Conservation (phyloP, 2,329 filamentous ascomycete species). For the Teratosphaeria nubilosa region DNA sequence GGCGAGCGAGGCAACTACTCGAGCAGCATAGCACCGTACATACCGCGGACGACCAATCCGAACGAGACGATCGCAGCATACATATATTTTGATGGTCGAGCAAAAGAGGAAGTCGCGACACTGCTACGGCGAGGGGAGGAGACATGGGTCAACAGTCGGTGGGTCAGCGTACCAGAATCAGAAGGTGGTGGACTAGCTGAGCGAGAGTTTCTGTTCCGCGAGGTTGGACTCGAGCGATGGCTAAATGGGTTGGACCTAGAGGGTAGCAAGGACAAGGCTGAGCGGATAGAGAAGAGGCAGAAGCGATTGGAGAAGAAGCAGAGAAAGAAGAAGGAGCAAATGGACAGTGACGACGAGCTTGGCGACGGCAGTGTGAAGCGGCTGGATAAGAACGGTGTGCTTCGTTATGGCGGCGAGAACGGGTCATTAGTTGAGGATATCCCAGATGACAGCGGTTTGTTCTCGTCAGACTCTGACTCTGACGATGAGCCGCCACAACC, state of each 20-base stretch:
- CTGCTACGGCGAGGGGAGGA: slow-evolving; percentile 85
- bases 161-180: slow-evolving; percentile 85
- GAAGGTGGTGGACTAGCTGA: slow-evolving; percentile 93
- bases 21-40: slow-evolving; percentile 67
- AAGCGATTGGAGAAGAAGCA: slow-evolving; percentile 64
- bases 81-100: slow-evolving; percentile 94
- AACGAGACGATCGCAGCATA: slow-evolving; percentile 98
- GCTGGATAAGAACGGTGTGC: slow-evolving; percentile 43
- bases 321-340: slow-evolving; percentile 51
- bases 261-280: slow-evolving; percentile 75
- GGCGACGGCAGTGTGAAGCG: slow-evolving; percentile 26
- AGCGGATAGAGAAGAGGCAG: slow-evolving; percentile 57
- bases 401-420: slow-evolving; percentile 72
- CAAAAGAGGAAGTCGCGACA: slow-evolving; percentile 95
- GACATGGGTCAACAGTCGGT: slow-evolving; percentile 97
- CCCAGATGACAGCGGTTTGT: slow-evolving; percentile 57
- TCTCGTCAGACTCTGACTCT: slow-evolving; percentile 55
- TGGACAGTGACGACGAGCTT: slow-evolving; percentile 39
- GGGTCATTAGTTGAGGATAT: slow-evolving; percentile 60
- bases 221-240: slow-evolving; percentile 93
- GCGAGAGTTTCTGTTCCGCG: slow-evolving; percentile 91
- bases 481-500: slow-evolving; percentile 79
- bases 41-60: slow-evolving; percentile 80
- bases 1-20: slow-evolving; percentile 43
- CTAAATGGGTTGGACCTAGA: slow-evolving; percentile 85